Percentiles rank a stretch among this genome's conserved stretches.
Evolutionary conservation across 2,329 filamentous ascomycete species (phyloP).

Genomic region (Pseudogymnoascus sp.): DNA sequence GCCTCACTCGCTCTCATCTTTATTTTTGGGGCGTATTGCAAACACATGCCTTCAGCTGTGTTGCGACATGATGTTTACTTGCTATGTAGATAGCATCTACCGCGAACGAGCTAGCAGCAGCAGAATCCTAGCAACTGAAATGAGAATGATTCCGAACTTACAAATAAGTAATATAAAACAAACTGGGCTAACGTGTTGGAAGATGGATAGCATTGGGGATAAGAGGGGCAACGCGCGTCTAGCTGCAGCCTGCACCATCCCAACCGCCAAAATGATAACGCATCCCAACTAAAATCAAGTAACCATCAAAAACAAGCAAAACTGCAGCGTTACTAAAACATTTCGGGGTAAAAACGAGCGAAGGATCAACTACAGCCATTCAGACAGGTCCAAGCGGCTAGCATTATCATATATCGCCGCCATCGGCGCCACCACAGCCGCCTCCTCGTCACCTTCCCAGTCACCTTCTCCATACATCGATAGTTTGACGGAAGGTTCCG

Average conservation of each 20-base stretch:
- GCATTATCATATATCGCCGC: not conserved
- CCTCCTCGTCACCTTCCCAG: not conserved
- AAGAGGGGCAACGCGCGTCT: not conserved
- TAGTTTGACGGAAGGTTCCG: not conserved
- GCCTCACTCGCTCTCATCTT: not conserved
- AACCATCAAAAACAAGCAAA: not conserved
- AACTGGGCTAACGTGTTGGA: not conserved
- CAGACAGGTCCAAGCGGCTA: not conserved
- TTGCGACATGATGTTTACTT: not conserved
- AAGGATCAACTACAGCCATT: not conserved
- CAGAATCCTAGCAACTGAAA: not conserved
- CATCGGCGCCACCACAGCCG: not conserved
- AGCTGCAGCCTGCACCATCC: not conserved
- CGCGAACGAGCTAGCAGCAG: not conserved
- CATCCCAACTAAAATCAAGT: not conserved
- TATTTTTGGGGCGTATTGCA: not conserved
- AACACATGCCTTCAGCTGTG: not conserved
- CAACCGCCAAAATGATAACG: not conserved
- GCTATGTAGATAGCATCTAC: not conserved
- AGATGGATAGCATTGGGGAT: not conserved
- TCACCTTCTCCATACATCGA: not conserved
- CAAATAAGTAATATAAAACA: not conserved
- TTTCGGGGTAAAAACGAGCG: not conserved
- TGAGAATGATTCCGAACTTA: not conserved
- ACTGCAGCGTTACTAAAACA: not conserved